Conservation (phyloP, 352 stramenopile species). For the Globisporangium yorkense region DNA sequence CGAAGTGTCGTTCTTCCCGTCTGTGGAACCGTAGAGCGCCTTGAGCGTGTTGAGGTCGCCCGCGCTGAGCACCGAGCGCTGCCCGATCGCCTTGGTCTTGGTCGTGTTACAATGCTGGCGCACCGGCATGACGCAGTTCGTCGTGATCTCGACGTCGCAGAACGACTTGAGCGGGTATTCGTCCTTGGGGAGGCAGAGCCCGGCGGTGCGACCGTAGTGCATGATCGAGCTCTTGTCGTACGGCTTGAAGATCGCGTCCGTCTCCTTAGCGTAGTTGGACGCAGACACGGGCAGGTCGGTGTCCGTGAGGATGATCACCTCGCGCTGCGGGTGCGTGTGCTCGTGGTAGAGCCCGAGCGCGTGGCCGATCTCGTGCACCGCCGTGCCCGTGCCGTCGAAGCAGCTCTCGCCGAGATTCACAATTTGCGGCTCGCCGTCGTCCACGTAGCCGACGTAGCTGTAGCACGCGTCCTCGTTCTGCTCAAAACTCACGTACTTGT, state of each 20-base stretch:
- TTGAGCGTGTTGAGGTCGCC: conserved; percentile 65
- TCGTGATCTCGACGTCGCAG: conserved; percentile 55
- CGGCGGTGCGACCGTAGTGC: conserved; percentile 61
- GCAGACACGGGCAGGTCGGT: conserved; percentile 49
- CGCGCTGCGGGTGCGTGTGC: conserved; percentile 54
- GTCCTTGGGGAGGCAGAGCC: conserved; percentile 66
- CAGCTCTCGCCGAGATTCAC: conserved; percentile 67
- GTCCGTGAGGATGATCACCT: conserved; percentile 70
- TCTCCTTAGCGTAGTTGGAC: conserved; percentile 67
- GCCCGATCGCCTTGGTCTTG: conserved; percentile 52
- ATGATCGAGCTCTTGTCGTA: conserved; percentile 77
- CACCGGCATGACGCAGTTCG: conserved; percentile 64
- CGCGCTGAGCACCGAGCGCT: conserved; percentile 41
- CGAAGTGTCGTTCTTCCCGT: conserved; percentile 21
- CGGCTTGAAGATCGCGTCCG: conserved; percentile 45
- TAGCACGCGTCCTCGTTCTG: conserved; percentile 69
- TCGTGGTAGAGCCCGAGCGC: conserved; percentile 65
- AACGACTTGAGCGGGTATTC: conserved; percentile 57
- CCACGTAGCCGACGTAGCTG: conserved; percentile 66
- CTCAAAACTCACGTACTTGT: conserved; percentile 69
- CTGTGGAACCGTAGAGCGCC: conserved; percentile 42
- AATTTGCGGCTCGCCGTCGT: conserved; percentile 53
- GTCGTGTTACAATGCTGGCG: conserved; percentile 68
- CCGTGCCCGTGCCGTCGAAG: conserved; percentile 48
- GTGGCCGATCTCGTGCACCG: conserved; percentile 63